Evolutionary conservation across 345 rosid species (phyloP), one percentile per base, ranked within the genome.

Genomic region (Linum lewisii): DNA sequence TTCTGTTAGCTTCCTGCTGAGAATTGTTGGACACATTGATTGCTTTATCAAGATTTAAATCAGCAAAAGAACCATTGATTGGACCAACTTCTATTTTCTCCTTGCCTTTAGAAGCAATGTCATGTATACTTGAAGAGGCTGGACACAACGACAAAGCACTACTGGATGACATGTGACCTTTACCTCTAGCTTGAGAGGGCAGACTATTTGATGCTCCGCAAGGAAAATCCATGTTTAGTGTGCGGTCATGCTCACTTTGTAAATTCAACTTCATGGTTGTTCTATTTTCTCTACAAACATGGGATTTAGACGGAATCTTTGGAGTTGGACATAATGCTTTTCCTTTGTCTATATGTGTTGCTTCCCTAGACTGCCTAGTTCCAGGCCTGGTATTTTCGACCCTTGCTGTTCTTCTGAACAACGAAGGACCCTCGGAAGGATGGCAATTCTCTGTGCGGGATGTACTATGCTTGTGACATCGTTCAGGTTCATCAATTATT

Each of bases 91-190:
- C 79, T 65, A 76, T 57, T 50, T 83, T 86, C 68, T 76, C 92
- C 76, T 92, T 86, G 50, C 92, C 96, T 81, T 88, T 92, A 47
- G 45, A 62, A 62, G 72, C 52, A 61, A 47, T 68, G 60, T 65
- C 44, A 37, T 73, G 57, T 44, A 68, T 59, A 59, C 60, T 56
- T 61, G 73, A 67, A 65, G 73, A 66, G 44, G 57, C 67, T 24
- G 51, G 65, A 42, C 64, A 53, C 63, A 57, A 58, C 58, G 73
- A 61, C 37, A 67, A 66, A 54, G 67, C 70, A 64, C 64, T 49
- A 54, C 10, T 68, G 19, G 66, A 24, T 55, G 74, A 69, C 18
- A 36, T 21, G 24, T 62, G 69, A 22, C 34, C 67, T 60, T 71
- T 67, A 66, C 45, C 52, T 24, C 58, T 50, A 59, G 51, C 78